Conservation (phyloP, 768 basidiomycete species). For the Chlorophyllum brunneum region DNA sequence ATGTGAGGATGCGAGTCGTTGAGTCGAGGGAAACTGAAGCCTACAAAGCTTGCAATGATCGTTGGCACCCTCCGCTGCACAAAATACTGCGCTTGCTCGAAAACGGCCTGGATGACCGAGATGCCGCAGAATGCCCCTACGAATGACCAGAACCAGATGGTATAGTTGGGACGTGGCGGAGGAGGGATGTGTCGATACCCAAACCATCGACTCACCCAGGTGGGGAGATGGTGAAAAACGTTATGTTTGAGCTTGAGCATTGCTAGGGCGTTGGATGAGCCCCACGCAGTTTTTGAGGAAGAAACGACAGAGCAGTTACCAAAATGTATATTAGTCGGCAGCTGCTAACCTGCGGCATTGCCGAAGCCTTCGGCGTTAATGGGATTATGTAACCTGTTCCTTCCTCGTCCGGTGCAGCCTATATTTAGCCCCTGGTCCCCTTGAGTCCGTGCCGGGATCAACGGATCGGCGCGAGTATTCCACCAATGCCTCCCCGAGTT, state of each 20-base stretch:
- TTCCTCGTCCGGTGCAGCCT: too few species aligned
- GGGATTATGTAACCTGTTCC: too few species aligned
- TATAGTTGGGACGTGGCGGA: constrained; percentile 27
- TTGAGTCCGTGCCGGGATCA: too few species aligned
- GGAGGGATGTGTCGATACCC: constrained; percentile 37
- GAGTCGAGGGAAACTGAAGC: constrained; percentile 15
- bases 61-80: constrained; percentile 39
- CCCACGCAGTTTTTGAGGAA: too few species aligned
- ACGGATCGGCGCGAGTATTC: too few species aligned
- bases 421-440: too few species aligned
- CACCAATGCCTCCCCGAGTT: too few species aligned
- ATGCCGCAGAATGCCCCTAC: constrained; percentile 49
- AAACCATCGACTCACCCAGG: constrained; percentile 38
- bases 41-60: constrained; percentile 46
- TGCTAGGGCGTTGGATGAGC: too few species aligned
- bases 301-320: too few species aligned
- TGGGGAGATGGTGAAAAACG: constrained; percentile 31
- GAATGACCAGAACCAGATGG: constrained; percentile 50
- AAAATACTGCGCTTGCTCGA: constrained; percentile 46
- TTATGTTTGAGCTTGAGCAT: constrained; percentile 10
- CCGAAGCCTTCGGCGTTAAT: too few species aligned
- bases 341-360: too few species aligned
- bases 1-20: background rate
- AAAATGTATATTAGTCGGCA: too few species aligned
- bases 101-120: constrained; percentile 45